Evolutionary conservation across 2,329 filamentous ascomycete genomes (phyloP).

Genomic region (Aureobasidium sp.): DNA sequence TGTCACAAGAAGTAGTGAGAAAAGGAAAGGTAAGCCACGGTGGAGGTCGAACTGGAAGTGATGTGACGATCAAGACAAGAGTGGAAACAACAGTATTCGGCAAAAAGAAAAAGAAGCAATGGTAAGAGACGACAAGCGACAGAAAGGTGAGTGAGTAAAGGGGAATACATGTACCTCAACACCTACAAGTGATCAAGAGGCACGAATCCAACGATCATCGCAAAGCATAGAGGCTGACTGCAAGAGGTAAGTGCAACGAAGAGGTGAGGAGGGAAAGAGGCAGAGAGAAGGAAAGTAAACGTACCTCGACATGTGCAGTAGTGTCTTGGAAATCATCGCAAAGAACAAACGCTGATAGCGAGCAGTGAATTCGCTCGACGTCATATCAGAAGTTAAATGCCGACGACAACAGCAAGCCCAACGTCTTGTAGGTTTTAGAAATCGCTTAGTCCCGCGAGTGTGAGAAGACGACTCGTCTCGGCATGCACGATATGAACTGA

Average conservation of each 20-base stretch:
- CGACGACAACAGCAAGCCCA: neutral
- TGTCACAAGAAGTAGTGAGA: neutral
- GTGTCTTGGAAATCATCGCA: neutral
- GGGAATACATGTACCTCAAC: no score
- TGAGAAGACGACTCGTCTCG: neutral
- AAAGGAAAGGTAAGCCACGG: neutral
- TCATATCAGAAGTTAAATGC: neutral
- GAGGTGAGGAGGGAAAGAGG: neutral
- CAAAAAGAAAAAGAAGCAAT: neutral
- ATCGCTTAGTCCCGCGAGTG: neutral
- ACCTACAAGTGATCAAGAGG: neutral
- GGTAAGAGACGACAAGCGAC: neutral
- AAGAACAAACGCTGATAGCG: neutral
- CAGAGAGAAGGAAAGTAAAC: neutral
- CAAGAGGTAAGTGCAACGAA: neutral
- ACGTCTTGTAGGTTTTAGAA: neutral
- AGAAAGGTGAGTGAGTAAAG: no score
- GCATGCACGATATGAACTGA: neutral
- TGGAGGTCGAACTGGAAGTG: no score
- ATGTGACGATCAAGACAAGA: no score
- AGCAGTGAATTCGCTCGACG: neutral
- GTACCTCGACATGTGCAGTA: neutral
- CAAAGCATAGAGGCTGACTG: neutral
- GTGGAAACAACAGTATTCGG: no score
- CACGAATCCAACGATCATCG: neutral